A percentile compares a stretch with the other conserved stretches of the same genome.
phyloP scores from a whole-genome alignment of 2,329 filamentous ascomycete species.

The Cladorrhinum sp. region DNA sequence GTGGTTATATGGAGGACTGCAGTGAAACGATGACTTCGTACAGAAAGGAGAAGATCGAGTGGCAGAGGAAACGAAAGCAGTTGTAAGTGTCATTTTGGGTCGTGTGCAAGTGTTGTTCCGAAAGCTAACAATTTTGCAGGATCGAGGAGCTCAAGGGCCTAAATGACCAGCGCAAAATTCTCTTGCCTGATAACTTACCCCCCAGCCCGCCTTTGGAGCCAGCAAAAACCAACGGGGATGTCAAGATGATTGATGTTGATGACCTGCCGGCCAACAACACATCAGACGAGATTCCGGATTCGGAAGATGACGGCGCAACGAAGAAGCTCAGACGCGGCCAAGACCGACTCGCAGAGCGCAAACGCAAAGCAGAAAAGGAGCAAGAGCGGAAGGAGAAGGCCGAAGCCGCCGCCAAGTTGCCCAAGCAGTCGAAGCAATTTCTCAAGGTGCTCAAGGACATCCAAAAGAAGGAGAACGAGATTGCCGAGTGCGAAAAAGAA shows the following conservation, averaged over 20 bases:
- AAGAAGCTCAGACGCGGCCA: conserved; percentile 52
- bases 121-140: conserved; percentile 41
- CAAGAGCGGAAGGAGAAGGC: conserved; percentile 65
- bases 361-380: conserved; percentile 70
- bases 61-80: conserved; percentile 72
- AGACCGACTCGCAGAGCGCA: conserved; percentile 70
- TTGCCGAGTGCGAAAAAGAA: conserved; percentile 79
- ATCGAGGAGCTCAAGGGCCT: conserved; percentile 67
- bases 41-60: conserved; percentile 92
- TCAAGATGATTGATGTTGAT: conserved; percentile 61
- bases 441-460: conserved; percentile 85
- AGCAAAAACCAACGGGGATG: conserved; percentile 52
- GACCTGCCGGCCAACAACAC: conserved; percentile 55
- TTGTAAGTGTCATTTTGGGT: conserved; percentile 47
- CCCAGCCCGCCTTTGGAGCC: conserved; percentile 55
- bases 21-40: conserved; percentile 92
- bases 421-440: conserved; percentile 83
- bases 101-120: not conserved
- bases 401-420: conserved; percentile 61
- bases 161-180: conserved; percentile 69
- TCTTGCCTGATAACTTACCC: conserved; percentile 69
- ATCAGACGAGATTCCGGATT: conserved; percentile 63
- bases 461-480: conserved; percentile 75
- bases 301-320: conserved; percentile 63
- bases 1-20: conserved; percentile 87